Evolutionary conservation across 2,329 filamentous ascomycete species (phyloP), one percentile per base, ranked within the genome.

Genomic region (Penicillium frequentans): DNA sequence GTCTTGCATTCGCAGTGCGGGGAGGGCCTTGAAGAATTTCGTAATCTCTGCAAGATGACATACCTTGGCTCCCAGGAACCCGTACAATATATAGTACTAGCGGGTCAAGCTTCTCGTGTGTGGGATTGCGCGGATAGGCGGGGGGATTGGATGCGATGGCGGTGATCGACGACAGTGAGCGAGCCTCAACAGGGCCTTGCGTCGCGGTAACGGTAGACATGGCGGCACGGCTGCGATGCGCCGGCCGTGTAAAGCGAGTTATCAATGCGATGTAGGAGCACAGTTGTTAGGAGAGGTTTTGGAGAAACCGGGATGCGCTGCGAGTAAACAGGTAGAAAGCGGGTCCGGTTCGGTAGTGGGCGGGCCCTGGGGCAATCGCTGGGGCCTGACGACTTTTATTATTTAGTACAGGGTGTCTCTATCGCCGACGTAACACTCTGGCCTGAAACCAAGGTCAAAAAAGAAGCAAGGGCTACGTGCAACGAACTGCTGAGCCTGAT

Each of bases 61-160:
- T 80, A 93, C 91, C 91, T 87, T 87, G 86, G 61, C 90, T 96
- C 23, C 93, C 93, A 1, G 95, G 95, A 0, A 99, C 93, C 64
- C 93, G 83, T 35, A 93, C 91, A 64, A 99, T 96, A 76, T 99
- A 99, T 42, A 99, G 83, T 2, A 88, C 86, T 50, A 98, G 75
- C 4, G 91, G 86, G 49, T 91, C 86, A 61, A 88, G 84, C 61
- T 80, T 84, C 66, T 83, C 78, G 64, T 89, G 86, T 3, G 86
- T 85, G 5, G 90, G 89, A 69, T 90, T 90, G 68, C 89, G 84
- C 49, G 91, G 91, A 73, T 96, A 95, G 66, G 87, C 84, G 47
- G 95, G 93, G 43, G 93, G 95, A 68, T 96, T 91, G 51, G 89
- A 84, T 61, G 95, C 93, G 61, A 97, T 84, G 43, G 84, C 79